Base-by-base conservation (phyloP, 2,329 filamentous ascomycete genomes). In the Knufia fluminis region DNA sequence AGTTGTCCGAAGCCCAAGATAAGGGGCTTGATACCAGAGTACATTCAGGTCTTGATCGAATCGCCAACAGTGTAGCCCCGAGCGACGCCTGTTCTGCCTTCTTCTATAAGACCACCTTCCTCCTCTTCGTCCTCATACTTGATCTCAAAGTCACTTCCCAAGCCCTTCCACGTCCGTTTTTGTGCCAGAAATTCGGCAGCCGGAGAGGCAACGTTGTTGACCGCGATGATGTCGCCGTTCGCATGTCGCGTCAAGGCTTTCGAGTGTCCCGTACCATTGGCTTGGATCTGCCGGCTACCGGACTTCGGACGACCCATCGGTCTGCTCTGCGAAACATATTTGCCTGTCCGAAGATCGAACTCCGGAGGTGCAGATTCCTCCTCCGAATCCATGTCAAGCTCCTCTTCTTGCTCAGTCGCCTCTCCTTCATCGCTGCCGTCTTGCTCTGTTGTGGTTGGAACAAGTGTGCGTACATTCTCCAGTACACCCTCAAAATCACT, bases 341-440 rank as follows among this genome's bases (percentile, higher is more conserved):
- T 82, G 31, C 91, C 91, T 1, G 90, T 96, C 10, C 91, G 77
- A 8, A 97, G 76, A 66, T 98, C 91, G 59, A 94, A 98, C 60
- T 95, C 87, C 0, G 92, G 92, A 0, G 89, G 78, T 44, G 76
- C 76, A 19, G 78, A 80, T 58, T 80, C 76, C 48, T 76, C 80
- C 57, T 85, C 82, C 1, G 85, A 89, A 60, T 87, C 83, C 39
- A 83, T 79, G 17, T 80, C 77, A n/a, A 72, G 73, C 3, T 78
- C 70, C 0, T 71, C 72, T 1, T 69, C 70, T 10, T 64, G 46
- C 50, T 46, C 31, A 38, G 48, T 41, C 28, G 49, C 49, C 53
- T 57, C 52, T 46, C 51, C 51, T 36, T 56, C 53, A 35, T 66
- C 64, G 12, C 59, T 46, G 24, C 59, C 52, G 54, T 54, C 14